Base-by-base conservation (phyloP, 2,329 filamentous ascomycete genomes). In the Microascus cirrosus region DNA sequence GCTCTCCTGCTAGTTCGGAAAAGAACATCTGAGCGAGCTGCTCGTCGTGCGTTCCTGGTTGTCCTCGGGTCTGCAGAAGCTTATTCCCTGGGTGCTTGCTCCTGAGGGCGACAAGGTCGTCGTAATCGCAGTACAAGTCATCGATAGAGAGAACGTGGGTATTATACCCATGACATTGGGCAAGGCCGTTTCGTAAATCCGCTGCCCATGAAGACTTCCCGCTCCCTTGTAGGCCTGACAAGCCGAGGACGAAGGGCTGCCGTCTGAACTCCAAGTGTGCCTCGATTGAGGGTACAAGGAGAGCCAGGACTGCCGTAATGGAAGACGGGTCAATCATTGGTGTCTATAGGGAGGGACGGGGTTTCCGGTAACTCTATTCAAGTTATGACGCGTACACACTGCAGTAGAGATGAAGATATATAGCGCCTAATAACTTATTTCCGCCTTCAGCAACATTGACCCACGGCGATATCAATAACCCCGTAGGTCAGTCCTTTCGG, bases 201-300 rank as follows among this genome's bases (percentile, higher is more conserved):
- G 78, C 78, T 42, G 92, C 91, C 65, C 96, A 80, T 13, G 92
- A 95, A 3, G 92, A 95, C 75, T 97, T 96, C 63, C 93, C 93
- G 45, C 89, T 87, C 60, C 93, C 93, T 73, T 96, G 93, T 28
- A 96, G 84, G 61, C 92, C 93, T 65, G 95, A 95, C 65, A 97
- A 80, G 52, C 91, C 93, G 61, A 96, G 79, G 69, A 96, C 83
- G 71, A 96, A 89, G 25, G 91, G 90, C 4, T 32, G 2, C 35
- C 13, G 15, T 25, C n/a, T 51, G 6, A 11, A n/a, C 24, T 57
- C 11, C 39, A 25, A 12, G 32, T 57, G 55, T 12, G 22, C 24
- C 48, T 20, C 20, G 24, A 57, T 51, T 11, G 42, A 45, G n/a
- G 55, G 55, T 5, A 57, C 4, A 25, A 51, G 42, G 42, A 51